Conservation (phyloP, 2,329 filamentous ascomycete species). For the Trichoderma guizhouense region DNA sequence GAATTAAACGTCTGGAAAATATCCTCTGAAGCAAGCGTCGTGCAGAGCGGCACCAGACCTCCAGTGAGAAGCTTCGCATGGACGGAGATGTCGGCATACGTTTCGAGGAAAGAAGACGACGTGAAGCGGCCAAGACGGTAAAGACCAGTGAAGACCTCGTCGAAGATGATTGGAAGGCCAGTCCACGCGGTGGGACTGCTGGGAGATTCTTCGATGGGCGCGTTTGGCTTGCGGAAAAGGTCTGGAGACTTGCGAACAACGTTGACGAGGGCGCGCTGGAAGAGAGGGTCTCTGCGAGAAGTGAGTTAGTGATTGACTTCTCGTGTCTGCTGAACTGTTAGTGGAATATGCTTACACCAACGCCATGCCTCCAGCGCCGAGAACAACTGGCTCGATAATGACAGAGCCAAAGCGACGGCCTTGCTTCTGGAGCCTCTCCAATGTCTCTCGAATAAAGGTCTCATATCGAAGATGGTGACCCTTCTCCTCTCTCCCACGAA, state of each 20-base stretch:
- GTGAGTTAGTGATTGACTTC: conserved; percentile 17
- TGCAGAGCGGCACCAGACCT: conserved; percentile 72
- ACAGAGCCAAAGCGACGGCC: conserved; percentile 71
- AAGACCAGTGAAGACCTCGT: conserved; percentile 84
- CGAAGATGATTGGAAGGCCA: conserved; percentile 75
- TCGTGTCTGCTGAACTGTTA: neutral
- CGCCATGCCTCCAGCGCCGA: conserved; percentile 81
- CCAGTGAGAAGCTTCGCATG: conserved; percentile 84
- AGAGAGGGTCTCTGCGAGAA: conserved; percentile 65
- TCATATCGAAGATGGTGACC: conserved; percentile 53
- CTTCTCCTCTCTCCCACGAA: conserved; percentile 45
- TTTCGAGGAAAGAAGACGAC: conserved; percentile 64
- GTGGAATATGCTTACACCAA: conserved; percentile 57
- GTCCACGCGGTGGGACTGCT: conserved; percentile 51
- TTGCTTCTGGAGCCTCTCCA: conserved; percentile 51
- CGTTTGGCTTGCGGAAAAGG: conserved; percentile 45
- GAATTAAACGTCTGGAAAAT: conserved; percentile 72
- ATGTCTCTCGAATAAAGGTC: conserved; percentile 52
- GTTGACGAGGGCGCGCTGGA: conserved; percentile 68
- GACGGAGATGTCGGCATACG: conserved; percentile 71
- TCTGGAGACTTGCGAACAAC: conserved; percentile 59
- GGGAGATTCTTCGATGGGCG: conserved; percentile 9
- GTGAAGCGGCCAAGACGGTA: conserved; percentile 75
- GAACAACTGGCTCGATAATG: conserved; percentile 74
- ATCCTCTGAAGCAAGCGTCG: conserved; percentile 69